These are phyloP conservation scores for Eucalyptus sp. DNA, from an alignment of 345 rosid species.

Conservation along the genomic window DNA sequence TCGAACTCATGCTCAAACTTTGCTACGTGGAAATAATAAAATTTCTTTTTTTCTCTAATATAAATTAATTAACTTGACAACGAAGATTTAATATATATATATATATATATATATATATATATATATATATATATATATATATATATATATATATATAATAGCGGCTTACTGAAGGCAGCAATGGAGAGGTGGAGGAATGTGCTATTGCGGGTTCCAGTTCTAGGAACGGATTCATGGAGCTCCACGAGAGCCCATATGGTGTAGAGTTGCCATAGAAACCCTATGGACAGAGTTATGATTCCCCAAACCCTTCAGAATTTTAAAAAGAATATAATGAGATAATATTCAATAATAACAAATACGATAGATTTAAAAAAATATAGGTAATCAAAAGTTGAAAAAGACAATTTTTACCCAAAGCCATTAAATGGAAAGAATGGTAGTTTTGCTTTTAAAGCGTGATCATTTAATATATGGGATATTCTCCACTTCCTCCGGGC, in stretches of 20 bases:
- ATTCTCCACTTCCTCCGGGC: neutral
- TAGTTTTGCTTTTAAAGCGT: neutral
- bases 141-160: too few relatives aligned
- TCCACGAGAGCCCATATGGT: constrained; percentile 33
- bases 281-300: constrained; percentile 5
- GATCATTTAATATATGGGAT: neutral
- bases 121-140: too few relatives aligned
- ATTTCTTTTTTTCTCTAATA: neutral
- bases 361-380: neutral
- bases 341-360: neutral
- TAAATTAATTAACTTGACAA: neutral
- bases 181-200: constrained; percentile 41
- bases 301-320: constrained; percentile 32
- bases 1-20: neutral
- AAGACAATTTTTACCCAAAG: neutral
- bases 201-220: constrained; percentile 36
- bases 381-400: neutral
- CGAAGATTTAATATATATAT: neutral
- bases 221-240: constrained; percentile 16
- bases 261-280: constrained; percentile 33
- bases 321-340: neutral
- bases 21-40: neutral
- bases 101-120: too few relatives aligned
- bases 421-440: neutral
- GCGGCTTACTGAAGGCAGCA: constrained; percentile 22